Evolutionary conservation across 2,329 filamentous ascomycete genomes (phyloP).

Genomic region (Clonostachys rhizophaga): DNA sequence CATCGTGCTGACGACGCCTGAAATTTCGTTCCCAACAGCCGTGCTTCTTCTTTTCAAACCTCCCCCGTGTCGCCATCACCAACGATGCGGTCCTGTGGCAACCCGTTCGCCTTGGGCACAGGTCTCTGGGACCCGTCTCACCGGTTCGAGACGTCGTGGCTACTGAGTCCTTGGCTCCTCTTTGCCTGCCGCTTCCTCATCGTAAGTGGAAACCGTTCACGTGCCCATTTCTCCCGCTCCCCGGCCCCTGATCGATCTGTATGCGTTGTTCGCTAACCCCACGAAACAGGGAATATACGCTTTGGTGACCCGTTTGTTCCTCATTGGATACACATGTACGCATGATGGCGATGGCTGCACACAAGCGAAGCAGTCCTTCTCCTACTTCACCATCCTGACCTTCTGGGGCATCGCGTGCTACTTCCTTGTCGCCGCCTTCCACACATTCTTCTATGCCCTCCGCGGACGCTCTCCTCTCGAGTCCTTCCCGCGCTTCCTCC

Average conservation of each 20-base stretch:
- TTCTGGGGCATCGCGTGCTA: slow-evolving; percentile 85
- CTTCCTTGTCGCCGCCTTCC: slow-evolving; percentile 60
- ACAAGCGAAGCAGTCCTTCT: slow-evolving; percentile 56
- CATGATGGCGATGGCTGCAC: slow-evolving; percentile 37
- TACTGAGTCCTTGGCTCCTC: slow-evolving; percentile 62
- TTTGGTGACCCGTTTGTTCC: slow-evolving; percentile 65
- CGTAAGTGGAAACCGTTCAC: slow-evolving; percentile 25
- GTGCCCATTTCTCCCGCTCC: background rate
- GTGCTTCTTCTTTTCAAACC: background rate
- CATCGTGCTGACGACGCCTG: too few species aligned
- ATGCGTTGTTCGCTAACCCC: too few species aligned
- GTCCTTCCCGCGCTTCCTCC: slow-evolving; percentile 54
- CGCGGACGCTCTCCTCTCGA: slow-evolving; percentile 50
- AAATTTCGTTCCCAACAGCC: too few species aligned
- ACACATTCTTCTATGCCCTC: slow-evolving; percentile 64
- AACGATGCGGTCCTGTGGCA: slow-evolving; percentile 4
- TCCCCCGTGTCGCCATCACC: background rate
- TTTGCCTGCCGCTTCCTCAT: slow-evolving; percentile 51
- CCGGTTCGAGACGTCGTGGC: slow-evolving; percentile 77
- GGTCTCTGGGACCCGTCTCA: slow-evolving; percentile 50
- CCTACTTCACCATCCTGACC: slow-evolving; percentile 77
- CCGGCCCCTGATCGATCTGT: background rate
- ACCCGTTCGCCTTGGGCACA: slow-evolving; percentile 30
- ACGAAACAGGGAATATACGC: slow-evolving; percentile 54
- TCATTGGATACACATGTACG: slow-evolving; percentile 61